Percentiles rank a stretch among this genome's conserved stretches.
phyloP scores from a whole-genome alignment of 345 rosid species.

The Hevea brasiliensis region DNA sequence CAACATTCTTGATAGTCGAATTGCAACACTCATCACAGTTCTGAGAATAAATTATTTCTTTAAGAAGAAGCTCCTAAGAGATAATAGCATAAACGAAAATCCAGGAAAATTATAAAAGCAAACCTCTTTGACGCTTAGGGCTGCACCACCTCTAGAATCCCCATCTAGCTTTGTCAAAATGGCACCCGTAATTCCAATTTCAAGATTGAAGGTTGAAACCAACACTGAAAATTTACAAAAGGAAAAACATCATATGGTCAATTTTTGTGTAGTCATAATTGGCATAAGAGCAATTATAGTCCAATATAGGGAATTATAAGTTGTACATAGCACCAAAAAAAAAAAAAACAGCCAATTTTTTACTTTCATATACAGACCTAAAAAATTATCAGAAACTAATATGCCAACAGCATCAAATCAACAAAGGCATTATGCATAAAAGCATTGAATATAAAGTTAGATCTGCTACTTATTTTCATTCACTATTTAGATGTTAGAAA shows the following conservation, averaged over 20 bases:
- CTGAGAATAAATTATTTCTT: not conserved
- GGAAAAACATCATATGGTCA: not conserved
- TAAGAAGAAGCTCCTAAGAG: not conserved
- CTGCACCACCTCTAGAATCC: conserved; percentile 99
- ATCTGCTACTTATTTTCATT: not conserved
- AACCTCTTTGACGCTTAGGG: conserved; percentile 98
- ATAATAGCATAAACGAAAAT: conserved; percentile 8
- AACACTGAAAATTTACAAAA: conserved; percentile 52
- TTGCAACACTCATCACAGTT: not conserved
- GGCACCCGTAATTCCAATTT: conserved; percentile 99
- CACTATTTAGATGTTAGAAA: not conserved
- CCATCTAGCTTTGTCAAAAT: conserved; percentile 98
- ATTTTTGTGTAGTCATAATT: not conserved
- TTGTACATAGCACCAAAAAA: not conserved
- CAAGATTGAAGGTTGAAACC: conserved; percentile 92
- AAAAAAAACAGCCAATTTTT: not conserved
- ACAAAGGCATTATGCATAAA: not conserved
- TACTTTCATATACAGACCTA: not conserved
- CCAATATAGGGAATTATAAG: not conserved
- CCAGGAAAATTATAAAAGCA: conserved; percentile 17
- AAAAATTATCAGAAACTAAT: not conserved
- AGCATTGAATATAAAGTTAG: not conserved
- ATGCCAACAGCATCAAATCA: not conserved
- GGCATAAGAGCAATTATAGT: not conserved
- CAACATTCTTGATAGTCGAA: not conserved